Evolutionary conservation across 768 basidiomycete species (phyloP), one percentile per base, ranked within the genome.

Genomic region (Leccinum boreale): DNA sequence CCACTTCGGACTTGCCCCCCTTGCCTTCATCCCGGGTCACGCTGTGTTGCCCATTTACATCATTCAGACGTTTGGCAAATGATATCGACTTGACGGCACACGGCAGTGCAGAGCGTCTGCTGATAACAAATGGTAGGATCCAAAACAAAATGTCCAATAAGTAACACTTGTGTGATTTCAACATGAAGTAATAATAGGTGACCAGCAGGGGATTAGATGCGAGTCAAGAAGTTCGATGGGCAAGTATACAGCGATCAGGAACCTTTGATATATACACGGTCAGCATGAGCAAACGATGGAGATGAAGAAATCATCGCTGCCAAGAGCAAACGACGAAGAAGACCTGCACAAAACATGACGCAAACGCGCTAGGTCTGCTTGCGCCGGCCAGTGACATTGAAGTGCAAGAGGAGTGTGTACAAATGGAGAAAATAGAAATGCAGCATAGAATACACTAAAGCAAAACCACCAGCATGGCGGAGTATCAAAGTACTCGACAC

Each of bases 381-480:
- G 52, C 64, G 71, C 58, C 64, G 62, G 58, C 65, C 63, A 35
- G 57, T 51, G 61, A 69, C 65, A 36, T 69, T 69, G 65, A 77
- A 63, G 64, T 75, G 74, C 62, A 76, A 61, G 51, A 79, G 63
- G 58, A 79, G 52, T 57, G 74, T 70, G 66, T 79, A 79, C 70
- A 79, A 64, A 64, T 79, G 73, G 55, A 77, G 62, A 62, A 77
- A 68, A 64, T 77, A 79, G 62, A 79, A 64, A 68, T 74, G 75
- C 59, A 78, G 72, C 67, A 79, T 70, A 69, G 69, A 67, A 73
- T 74, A 73, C 70, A 74, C 63, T 53, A 75, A 53, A 56, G 67
- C 70, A 47, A 74, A 68, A 48, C 73, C 71, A 28, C 66, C 75
- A 50, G 67, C 69, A 31, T 75, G 76, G 26, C 75, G 74, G 39